Evolutionary conservation across 228 moss, liverwort and hornwort species (phyloP).

Genomic region (Sphagnum fallax): DNA sequence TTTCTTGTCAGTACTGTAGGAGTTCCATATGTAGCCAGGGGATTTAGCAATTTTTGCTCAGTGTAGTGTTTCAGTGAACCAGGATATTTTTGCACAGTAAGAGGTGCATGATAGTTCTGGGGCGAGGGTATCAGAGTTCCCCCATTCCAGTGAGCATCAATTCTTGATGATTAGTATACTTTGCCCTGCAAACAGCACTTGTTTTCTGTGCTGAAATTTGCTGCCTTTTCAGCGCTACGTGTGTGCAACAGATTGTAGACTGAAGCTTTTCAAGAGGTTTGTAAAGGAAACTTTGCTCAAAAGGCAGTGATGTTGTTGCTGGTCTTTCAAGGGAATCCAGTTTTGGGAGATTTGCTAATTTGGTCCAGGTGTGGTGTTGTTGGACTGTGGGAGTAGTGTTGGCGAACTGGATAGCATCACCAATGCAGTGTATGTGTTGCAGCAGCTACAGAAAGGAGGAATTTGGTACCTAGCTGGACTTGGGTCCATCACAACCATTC

Average conservation of each 20-base stretch:
- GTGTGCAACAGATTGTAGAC: background rate
- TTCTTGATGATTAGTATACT: too few relatives aligned
- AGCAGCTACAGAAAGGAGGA: constrained; percentile 60
- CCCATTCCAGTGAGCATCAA: too few relatives aligned
- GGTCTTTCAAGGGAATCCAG: background rate
- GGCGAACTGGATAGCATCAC: constrained; percentile 46
- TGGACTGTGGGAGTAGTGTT: constrained; percentile 19
- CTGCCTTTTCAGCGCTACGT: background rate
- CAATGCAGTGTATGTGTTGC: constrained; percentile 49
- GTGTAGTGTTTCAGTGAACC: background rate
- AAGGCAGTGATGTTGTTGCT: background rate
- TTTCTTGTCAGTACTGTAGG: background rate
- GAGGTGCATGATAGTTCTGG: background rate
- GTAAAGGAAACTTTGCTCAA: too few relatives aligned
- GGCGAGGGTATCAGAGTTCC: background rate
- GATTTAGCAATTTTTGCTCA: background rate
- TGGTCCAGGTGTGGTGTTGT: background rate
- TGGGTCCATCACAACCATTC: constrained; percentile 89
- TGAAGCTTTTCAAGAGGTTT: background rate
- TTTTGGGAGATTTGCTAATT: too few relatives aligned
- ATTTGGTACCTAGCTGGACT: constrained; percentile 81
- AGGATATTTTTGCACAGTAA: background rate
- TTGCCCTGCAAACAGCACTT: background rate
- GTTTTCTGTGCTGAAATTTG: background rate
- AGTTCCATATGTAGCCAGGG: background rate